Evolutionary conservation across 768 basidiomycete genomes (phyloP).

Genomic region (Agrocybe chaxingu): DNA sequence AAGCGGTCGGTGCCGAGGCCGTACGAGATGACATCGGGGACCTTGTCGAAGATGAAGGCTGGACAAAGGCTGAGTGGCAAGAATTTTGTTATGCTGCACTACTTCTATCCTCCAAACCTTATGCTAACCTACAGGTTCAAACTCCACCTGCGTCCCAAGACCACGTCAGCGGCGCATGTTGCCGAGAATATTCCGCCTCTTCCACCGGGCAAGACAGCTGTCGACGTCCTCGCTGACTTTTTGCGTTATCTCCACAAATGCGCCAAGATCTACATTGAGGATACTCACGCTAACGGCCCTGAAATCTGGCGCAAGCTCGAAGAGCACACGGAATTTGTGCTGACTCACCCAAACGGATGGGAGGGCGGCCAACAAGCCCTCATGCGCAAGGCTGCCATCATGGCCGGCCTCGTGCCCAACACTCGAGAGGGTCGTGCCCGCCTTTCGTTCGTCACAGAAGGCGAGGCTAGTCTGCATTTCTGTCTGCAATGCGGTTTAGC

Average conservation of each 20-base stretch:
- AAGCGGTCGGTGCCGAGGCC: slow-evolving; percentile 43
- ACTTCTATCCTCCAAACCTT: not conserved
- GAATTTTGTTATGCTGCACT: slow-evolving; percentile 21
- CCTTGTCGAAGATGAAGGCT: slow-evolving; percentile 36
- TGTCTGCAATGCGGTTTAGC: slow-evolving; percentile 31
- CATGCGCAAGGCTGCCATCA: slow-evolving; percentile 38
- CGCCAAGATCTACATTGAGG: slow-evolving; percentile 36
- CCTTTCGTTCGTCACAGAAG: slow-evolving; percentile 47
- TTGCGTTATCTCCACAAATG: slow-evolving; percentile 42
- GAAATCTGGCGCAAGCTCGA: slow-evolving; percentile 35
- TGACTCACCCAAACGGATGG: slow-evolving; percentile 43
- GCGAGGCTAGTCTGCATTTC: slow-evolving; percentile 52
- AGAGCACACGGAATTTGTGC: slow-evolving; percentile 35
- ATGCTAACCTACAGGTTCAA: slow-evolving; percentile 25
- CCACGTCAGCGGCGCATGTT: slow-evolving; percentile 12
- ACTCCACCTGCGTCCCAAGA: slow-evolving; percentile 22
- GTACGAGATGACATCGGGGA: slow-evolving; percentile 30
- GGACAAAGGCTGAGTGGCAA: slow-evolving; percentile 44
- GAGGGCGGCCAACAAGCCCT: slow-evolving; percentile 36
- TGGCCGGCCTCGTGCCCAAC: slow-evolving; percentile 35
- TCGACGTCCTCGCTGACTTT: slow-evolving; percentile 47
- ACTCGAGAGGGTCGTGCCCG: slow-evolving; percentile 27
- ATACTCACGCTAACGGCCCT: slow-evolving; percentile 37
- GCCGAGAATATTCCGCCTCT: slow-evolving; percentile 34
- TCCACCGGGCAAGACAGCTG: slow-evolving; percentile 34